Percentiles rank a stretch among this genome's conserved stretches.
These are phyloP conservation scores for Emmonsia crescens DNA, from an alignment of 2,329 filamentous ascomycete species.

Conservation along the genomic window DNA sequence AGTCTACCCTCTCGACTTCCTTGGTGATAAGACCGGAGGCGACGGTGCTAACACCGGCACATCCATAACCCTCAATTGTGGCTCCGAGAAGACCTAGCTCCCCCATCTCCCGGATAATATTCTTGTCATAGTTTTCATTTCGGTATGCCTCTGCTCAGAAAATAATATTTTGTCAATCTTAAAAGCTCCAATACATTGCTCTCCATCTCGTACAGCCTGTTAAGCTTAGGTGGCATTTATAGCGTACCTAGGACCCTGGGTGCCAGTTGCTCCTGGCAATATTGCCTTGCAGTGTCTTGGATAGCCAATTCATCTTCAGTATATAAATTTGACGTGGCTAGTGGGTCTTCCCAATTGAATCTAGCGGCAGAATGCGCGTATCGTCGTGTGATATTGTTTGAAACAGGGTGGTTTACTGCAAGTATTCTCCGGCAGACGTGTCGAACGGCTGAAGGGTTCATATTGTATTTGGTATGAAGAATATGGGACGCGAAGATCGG, in stretches of 20 bases:
- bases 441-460: conserved; percentile 8
- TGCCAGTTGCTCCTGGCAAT: conserved; percentile 81
- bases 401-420: background rate
- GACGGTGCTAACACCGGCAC: conserved; percentile 77
- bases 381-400: conserved; percentile 2
- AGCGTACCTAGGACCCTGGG: conserved; percentile 72
- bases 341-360: conserved; percentile 90
- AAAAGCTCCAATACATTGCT: background rate
- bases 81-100: conserved; percentile 80
- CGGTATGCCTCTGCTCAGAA: conserved; percentile 61
- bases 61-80: conserved; percentile 77
- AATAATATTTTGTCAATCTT: background rate
- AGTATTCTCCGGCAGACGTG: conserved; percentile 5
- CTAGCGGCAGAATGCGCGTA: conserved; percentile 11
- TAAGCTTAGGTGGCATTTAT: background rate
- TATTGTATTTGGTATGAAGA: background rate
- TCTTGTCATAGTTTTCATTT: conserved; percentile 74
- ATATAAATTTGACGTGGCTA: conserved; percentile 61
- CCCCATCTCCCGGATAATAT: conserved; percentile 84
- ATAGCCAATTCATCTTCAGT: conserved; percentile 90
- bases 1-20: conserved; percentile 83
- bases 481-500: background rate
- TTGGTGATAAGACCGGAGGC: conserved; percentile 83
- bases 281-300: conserved; percentile 78
- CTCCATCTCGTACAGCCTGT: background rate